Conservation (phyloP, 768 basidiomycete species). For the Boletus bicolor region DNA sequence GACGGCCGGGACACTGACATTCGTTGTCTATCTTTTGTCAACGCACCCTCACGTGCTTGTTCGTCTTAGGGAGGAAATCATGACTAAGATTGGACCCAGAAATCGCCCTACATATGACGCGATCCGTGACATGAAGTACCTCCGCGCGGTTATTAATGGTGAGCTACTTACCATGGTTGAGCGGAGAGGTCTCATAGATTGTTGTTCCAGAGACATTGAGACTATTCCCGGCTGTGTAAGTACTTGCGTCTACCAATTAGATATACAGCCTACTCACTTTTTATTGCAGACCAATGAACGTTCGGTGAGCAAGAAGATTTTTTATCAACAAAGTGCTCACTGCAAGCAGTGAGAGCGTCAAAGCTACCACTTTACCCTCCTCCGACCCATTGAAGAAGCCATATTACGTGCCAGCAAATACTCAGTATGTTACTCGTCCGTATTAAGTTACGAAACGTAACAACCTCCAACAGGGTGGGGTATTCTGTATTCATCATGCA, state of each 20-base stretch:
- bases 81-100: constrained; percentile 46
- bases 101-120: constrained; percentile 51
- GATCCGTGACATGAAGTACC: constrained; percentile 59
- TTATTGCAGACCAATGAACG: constrained; percentile 42
- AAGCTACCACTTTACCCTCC: constrained; percentile 47
- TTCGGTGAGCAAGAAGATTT: constrained; percentile 32
- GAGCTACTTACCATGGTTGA: not conserved
- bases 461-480: constrained; percentile 28
- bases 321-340: not conserved
- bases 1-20: constrained; percentile 36
- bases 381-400: constrained; percentile 17
- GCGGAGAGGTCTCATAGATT: not conserved
- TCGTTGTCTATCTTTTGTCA: constrained; percentile 44
- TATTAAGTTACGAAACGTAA: not conserved
- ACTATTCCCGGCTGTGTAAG: constrained; percentile 50
- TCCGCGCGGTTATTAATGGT: constrained; percentile 67
- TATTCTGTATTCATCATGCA: constrained; percentile 69
- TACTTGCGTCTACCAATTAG: not conserved
- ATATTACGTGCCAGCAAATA: constrained; percentile 38
- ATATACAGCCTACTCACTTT: not conserved
- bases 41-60: constrained; percentile 44
- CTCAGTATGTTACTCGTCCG: constrained; percentile 27
- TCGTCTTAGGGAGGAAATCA: constrained; percentile 54
- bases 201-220: constrained; percentile 46
- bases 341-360: constrained; percentile 39